Evolutionary conservation across 2,329 filamentous ascomycete genomes (phyloP), one percentile per base, ranked within the genome.

Genomic region (Colletotrichum tabaci): DNA sequence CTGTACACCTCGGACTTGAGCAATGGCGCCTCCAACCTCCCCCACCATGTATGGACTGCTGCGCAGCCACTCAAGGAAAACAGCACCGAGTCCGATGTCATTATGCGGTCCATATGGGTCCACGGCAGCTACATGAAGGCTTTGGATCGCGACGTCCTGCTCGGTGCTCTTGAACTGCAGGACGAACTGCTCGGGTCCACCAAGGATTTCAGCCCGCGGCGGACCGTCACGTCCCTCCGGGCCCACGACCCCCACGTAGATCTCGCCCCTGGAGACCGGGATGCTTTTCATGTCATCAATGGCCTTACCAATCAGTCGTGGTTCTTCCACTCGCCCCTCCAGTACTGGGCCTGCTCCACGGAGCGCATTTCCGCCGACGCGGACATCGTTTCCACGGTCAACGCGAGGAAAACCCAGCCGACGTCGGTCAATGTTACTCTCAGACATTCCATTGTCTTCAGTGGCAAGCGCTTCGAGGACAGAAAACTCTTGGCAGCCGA

Each of bases 71-170:
- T 93, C 65, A 82, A 87, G 46, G 87, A 88, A 58, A 84, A 84
- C 65, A 81, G 82, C 5, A 78, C 82, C 35, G 82, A 85, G 64
- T 87, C 91, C 4, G 93, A 96, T 79, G 90, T 96, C n/a, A 90
- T 93, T 67, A 93, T 96, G 89, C 92, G 93, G 75, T 93, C 93
- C 68, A 88, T 94, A 67, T 96, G 93, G 93, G 87, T 96, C 18
- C 93, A 95, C 77, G 93, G 92, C 73, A 92, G 89, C 79, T 95
- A 95, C 78, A 95, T 95, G 91, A 87, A 91, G 76, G 93, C 93
- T 13, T 85, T 96, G 46, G 86, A 93, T 61, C 86, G 86, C 62
- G 84, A 90, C 8, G 87, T 95, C 13, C 84, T 96, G 55, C 83
- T 88, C 42, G 87, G 89, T 53, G 92, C 92, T 10, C 83, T 96